These are phyloP conservation scores for Macrophomina pseudophaseolina DNA, from an alignment of 2,329 filamentous ascomycete species.

Conservation along the genomic window DNA sequence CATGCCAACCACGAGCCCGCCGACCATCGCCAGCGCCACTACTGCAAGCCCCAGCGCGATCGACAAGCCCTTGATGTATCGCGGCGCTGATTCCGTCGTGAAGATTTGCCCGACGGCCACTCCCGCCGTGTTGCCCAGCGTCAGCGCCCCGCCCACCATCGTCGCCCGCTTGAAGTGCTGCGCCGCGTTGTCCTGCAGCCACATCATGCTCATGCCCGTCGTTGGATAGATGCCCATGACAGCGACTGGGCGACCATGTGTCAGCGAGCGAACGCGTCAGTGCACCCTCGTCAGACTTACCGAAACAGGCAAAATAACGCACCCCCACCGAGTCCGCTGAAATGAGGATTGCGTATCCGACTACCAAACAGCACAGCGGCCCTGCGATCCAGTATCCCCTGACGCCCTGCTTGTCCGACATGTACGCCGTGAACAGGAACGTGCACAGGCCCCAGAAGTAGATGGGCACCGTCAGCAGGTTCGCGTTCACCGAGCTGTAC, in stretches of 20 bases:
- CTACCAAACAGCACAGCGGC: conserved; percentile 19
- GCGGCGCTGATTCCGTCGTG: conserved; percentile 16
- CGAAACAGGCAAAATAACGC: conserved; percentile 28
- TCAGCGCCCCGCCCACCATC: conserved; percentile 26
- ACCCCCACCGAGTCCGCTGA: conserved; percentile 17
- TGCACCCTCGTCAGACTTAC: conserved; percentile 9
- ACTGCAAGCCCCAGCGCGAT: conserved; percentile 25
- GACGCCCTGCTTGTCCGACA: conserved; percentile 3
- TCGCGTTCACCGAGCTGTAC: conserved; percentile 63
- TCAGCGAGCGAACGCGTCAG: conserved; percentile 2
- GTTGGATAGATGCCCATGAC: conserved; percentile 25
- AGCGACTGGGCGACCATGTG: neutral
- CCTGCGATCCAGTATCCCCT: conserved; percentile 23
- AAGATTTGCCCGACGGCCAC: conserved; percentile 27
- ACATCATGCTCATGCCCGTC: conserved; percentile 27
- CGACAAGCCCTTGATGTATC: conserved; percentile 26
- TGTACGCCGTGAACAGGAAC: conserved; percentile 22
- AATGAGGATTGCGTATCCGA: conserved; percentile 26
- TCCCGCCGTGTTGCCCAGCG: conserved; percentile 25
- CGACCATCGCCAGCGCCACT: conserved; percentile 25
- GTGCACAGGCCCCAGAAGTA: conserved; percentile 19
- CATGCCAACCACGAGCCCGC: conserved; percentile 22
- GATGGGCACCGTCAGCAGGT: conserved; percentile 60
- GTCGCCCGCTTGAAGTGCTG: conserved; percentile 26
- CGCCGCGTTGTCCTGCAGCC: conserved; percentile 26